Conservation (phyloP, 2,329 filamentous ascomycete species). For the Rasamsonia emersonii region DNA sequence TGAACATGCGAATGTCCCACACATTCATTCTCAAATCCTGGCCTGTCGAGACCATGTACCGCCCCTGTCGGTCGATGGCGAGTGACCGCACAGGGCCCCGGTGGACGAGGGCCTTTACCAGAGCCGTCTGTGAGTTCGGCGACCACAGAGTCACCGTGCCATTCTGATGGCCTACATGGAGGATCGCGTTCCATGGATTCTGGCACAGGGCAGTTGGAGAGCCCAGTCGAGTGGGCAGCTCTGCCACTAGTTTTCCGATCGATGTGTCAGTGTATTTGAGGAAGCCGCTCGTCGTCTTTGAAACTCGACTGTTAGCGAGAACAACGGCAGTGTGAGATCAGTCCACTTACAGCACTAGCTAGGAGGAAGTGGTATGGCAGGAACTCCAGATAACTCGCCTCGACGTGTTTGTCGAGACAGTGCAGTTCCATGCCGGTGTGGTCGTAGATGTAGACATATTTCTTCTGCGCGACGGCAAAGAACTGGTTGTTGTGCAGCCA, state of each 20-base stretch:
- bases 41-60: conserved; percentile 91
- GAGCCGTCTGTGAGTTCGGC: conserved; percentile 73
- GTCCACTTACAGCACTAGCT: conserved; percentile 62
- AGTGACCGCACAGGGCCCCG: conserved; percentile 78
- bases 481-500: conserved; percentile 92
- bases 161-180: conserved; percentile 91
- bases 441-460: conserved; percentile 95
- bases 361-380: conserved; percentile 93
- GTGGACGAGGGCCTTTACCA: conserved; percentile 88
- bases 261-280: conserved; percentile 94
- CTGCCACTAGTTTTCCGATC: conserved; percentile 78
- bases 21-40: conserved; percentile 89
- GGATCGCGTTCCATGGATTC: conserved; percentile 84
- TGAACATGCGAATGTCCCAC: conserved; percentile 93
- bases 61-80: conserved; percentile 78
- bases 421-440: conserved; percentile 84
- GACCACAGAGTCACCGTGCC: conserved; percentile 94
- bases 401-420: conserved; percentile 79
- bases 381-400: conserved; percentile 91
- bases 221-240: conserved; percentile 76
- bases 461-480: conserved; percentile 94
- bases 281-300: conserved; percentile 65
- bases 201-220: conserved; percentile 75
- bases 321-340: neutral
- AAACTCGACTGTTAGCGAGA: conserved; percentile 1